phyloP scores from a whole-genome alignment of 2,329 filamentous ascomycete genomes.

The Diplodia scrobiculata region DNA sequence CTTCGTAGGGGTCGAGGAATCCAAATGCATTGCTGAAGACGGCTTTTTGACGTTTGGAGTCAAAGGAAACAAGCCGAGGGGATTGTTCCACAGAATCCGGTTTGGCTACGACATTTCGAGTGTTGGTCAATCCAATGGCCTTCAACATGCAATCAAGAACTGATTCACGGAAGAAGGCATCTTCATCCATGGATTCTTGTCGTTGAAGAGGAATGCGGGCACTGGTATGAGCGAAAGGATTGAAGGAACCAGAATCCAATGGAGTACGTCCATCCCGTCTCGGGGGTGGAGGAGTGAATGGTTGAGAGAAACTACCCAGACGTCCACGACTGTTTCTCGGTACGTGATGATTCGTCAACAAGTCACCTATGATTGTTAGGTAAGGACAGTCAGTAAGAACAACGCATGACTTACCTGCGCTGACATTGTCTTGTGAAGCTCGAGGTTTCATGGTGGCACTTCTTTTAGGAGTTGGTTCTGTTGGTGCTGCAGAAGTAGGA shows the following conservation, averaged over 20 bases:
- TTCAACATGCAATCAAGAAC: slow-evolving; percentile 96
- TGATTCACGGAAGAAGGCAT: slow-evolving; percentile 82
- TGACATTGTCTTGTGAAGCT: slow-evolving; percentile 38
- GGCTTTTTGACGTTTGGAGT: slow-evolving; percentile 76
- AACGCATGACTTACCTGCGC: slow-evolving; percentile 32
- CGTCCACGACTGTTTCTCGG: slow-evolving; percentile 56
- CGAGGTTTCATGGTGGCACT: slow-evolving; percentile 34
- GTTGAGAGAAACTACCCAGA: slow-evolving; percentile 52
- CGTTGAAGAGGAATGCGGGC: slow-evolving; percentile 58
- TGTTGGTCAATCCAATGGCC: slow-evolving; percentile 77
- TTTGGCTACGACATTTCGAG: slow-evolving; percentile 64
- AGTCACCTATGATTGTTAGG: slow-evolving; percentile 59
- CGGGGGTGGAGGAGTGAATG: slow-evolving; percentile 44
- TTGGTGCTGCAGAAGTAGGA: slow-evolving; percentile 36
- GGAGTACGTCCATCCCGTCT: slow-evolving; percentile 50
- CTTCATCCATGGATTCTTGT: slow-evolving; percentile 83
- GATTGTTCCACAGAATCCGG: slow-evolving; percentile 80
- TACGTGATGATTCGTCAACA: slow-evolving; percentile 75
- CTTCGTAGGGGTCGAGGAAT: slow-evolving; percentile 82
- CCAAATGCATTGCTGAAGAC: slow-evolving; percentile 87
- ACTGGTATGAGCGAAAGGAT: slow-evolving; percentile 44
- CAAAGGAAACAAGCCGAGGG: slow-evolving; percentile 79
- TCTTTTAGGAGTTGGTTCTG: slow-evolving; percentile 30
- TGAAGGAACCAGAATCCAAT: slow-evolving; percentile 48
- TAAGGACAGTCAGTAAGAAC: background rate